Evolutionary conservation across 495 filamentous ascomycete species (phyloP), one percentile per base, ranked within the genome.

Genomic region (Zalerion maritima): DNA sequence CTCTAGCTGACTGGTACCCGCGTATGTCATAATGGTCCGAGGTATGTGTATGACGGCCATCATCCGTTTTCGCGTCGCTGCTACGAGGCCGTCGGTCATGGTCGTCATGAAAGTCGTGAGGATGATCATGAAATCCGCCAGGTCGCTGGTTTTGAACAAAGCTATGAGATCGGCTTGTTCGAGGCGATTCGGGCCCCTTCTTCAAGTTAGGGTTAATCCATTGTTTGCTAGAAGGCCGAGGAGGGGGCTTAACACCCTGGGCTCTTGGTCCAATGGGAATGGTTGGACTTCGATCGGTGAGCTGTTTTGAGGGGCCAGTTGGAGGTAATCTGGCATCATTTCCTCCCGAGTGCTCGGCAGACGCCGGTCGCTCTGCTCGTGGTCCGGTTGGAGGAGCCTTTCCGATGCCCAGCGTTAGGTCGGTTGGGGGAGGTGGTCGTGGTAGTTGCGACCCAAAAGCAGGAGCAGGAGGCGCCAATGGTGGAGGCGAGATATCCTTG

Each of bases 391-490:
- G 67, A 0, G 59, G 59, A 3, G 51, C 42, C 32, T 63, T 64
- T 19, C 58, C 53, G 14, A 54, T 60, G 10, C 45, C 38, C n/a
- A 51, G 52, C 26, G 32, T 40, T 27, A 63, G 43, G 23, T 56
- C 48, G 6, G 54, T 41, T 8, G 53, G 31, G 14, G 56, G 53
- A 4, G 52, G 29, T 18, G 58, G 42, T 19, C 58, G 51, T 20
- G 54, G 57, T 3, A 67, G 67, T 2, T 60, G 58, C 5, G 75
- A 79, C 7, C 80, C 80, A 58, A 91, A 87, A 2, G 81, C 77
- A 11, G 82, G 82, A 2, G 86, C 82, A 18, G 81, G 75, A 8
- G 81, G 80, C 21, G 78, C 76, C 27, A 79, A 60, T n/a, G 81
- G 79, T 11, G 81, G 82, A 7, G 82, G 75, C 13, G 79, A 66